Evolutionary conservation across 1,284 basidiomycete genomes (phyloP), one percentile per base, ranked within the genome.

Genomic region (Trametes sp.): DNA sequence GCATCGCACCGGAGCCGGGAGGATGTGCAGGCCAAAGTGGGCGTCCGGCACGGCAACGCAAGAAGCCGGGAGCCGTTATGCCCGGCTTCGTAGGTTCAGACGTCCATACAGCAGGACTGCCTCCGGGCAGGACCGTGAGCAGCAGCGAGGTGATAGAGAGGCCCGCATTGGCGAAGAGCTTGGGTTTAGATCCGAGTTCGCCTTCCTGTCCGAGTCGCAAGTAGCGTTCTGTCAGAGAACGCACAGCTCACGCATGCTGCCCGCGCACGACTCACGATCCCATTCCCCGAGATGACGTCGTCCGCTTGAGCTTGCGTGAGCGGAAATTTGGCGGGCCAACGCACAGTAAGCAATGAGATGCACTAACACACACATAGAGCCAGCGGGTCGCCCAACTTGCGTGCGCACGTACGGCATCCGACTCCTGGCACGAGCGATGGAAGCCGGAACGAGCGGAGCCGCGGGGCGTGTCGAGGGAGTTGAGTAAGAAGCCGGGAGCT

Each of bases 361-460:
- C 9, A 28, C 45, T 28, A 29, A 48, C 45, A 24, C 28, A 49
- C 48, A 28, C 9, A 29, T 21, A 33, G 42, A 6, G 13, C 16
- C 38, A 41, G 9, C 35, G 35, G 11, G 35, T 24, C 42, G 21
- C 21, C 26, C 46, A 2, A 8, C 46, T 7, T 28, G 26, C 46
- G 46, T 45, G 42, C 24, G 45, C 19, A 1, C 28, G 48, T 49
- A 31, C 48, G 48, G 48, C 48, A 49, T 29, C 48, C 48, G 48
- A 49, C n/a, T 36, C 16, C 38, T 41, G 38, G 48, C 26, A 11
- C 33, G 48, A 1, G 16, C 26, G 8, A 24, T 33, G 19, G 28
- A 29, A 28, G 48, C 48, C 46, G 46, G 46, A 19, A 14, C 38
- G 13, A 28, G 46, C 46, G 46, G 46, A 24, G 26, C 28, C 29